Base-by-base conservation (phyloP, 1,284 basidiomycete species). In the Trametes pubescens region DNA sequence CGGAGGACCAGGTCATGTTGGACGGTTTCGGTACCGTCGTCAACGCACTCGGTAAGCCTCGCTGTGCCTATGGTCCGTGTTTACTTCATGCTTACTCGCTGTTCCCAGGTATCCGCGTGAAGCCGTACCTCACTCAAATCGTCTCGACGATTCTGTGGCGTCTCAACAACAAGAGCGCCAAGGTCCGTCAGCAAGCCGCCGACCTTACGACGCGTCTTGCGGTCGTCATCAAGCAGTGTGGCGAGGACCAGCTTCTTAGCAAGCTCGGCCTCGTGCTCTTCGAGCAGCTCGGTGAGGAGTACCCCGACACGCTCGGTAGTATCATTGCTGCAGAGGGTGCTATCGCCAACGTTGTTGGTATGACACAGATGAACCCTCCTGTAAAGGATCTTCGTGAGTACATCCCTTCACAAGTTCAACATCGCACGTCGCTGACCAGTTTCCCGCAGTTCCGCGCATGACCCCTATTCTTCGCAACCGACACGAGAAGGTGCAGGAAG, bases 311-410 rank as follows among this genome's bases (percentile, higher is more conserved):
- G 0, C 86, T 99, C 26, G 98, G 96, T 75, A 97, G 95, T 81
- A 98, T 99, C 79, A 99, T 99, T 76, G 95, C 96, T 52, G 98
- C 98, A 52, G 95, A 98, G 76, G 96, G 94, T 68, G 96, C 97
- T 52, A 99, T 99, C 74, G 98, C 98, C 69, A 99, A 99, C 73
- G 98, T 99, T 37, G 96, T 99, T 65, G 98, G 98, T 80, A 99
- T 99, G 98, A 98, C 97, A 13, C 95, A 99, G 79, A 99, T 99
- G 98, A 99, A 98, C 77, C 98, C 98, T 21, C 98, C 96, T 0
- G 96, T 99, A 53, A 99, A 99, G 79, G 98, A 99, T 83, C 89
- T 99, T 60, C 77, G 94, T 96, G 77, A 87, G 95, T 84, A 9
- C 22, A 57, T 34, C 8, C 16, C 7, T 26, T 57, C 57, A 48